Evolutionary conservation across 768 basidiomycete genomes (phyloP).

Genomic region (Saitozyma sp.): DNA sequence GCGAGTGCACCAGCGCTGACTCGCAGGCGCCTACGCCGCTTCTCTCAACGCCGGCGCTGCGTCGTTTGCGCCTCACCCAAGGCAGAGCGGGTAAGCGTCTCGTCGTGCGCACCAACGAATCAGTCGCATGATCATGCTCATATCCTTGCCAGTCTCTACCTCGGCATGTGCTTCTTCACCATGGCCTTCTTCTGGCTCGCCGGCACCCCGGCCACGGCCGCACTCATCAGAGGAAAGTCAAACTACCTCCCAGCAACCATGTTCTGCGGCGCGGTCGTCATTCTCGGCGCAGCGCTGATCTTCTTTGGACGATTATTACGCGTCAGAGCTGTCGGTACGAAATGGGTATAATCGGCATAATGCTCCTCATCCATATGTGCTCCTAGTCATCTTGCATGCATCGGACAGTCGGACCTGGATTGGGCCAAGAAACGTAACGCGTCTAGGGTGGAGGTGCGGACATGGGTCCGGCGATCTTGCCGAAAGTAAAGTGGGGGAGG

Average conservation of each 20-base stretch:
- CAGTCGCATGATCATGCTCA: neutral
- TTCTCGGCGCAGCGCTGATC: slow-evolving; percentile 7
- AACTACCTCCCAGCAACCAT: slow-evolving; percentile 29
- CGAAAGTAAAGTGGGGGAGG: too few species aligned
- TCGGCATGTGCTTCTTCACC: slow-evolving; percentile 35
- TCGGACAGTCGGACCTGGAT: neutral
- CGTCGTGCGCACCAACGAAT: neutral
- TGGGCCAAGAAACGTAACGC: neutral
- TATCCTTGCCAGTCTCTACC: slow-evolving; percentile 17
- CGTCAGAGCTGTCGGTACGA: slow-evolving; percentile 4
- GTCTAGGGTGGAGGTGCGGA: neutral
- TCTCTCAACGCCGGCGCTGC: slow-evolving; percentile 25
- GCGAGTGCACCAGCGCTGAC: neutral
- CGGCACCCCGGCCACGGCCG: slow-evolving; percentile 26
- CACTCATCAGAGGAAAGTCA: slow-evolving; percentile 20
- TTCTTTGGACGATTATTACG: neutral
- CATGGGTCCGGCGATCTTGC: neutral
- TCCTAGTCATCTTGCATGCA: neutral
- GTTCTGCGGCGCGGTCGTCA: slow-evolving; percentile 22
- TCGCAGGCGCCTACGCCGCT: slow-evolving; percentile 25
- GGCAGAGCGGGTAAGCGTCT: slow-evolving; percentile 22
- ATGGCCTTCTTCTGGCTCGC: slow-evolving; percentile 35
- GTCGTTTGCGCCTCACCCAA: slow-evolving; percentile 19
- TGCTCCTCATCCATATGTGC: neutral
- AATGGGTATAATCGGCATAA: slow-evolving; percentile 9